Percentiles rank a stretch among this genome's conserved stretches.
Evolutionary conservation across 1,284 basidiomycete genomes (phyloP).

Genomic region (Tilletia walkeri): DNA sequence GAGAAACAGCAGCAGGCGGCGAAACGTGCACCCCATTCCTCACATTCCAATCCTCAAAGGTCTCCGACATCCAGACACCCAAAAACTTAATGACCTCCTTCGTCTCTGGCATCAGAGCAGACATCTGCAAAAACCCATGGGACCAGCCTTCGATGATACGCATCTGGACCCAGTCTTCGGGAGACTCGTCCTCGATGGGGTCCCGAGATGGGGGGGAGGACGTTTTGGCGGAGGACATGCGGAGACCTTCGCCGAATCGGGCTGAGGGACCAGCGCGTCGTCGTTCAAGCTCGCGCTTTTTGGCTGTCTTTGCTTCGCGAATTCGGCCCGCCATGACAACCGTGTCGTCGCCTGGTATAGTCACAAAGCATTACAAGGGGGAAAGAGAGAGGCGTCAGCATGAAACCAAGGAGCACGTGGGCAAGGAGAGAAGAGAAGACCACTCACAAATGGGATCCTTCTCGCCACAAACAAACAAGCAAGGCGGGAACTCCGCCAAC

Average conservation of each 20-base stretch:
- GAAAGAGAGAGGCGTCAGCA: too few species aligned
- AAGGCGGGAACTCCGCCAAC: conserved; percentile 86
- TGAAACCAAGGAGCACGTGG: conserved; percentile 1
- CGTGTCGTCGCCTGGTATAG: conserved; percentile 22
- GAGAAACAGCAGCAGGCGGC: background rate
- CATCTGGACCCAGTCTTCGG: conserved; percentile 93
- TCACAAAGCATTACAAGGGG: too few species aligned
- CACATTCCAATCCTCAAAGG: conserved; percentile 62
- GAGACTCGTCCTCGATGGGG: conserved; percentile 67
- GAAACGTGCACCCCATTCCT: conserved; percentile 24
- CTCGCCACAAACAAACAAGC: conserved; percentile 69
- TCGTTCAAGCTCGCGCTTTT: conserved; percentile 61
- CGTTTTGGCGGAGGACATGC: conserved; percentile 60
- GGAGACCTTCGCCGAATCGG: conserved; percentile 58
- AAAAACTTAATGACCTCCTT: conserved; percentile 77
- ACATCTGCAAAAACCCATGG: conserved; percentile 70
- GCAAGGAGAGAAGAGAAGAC: conserved; percentile 58
- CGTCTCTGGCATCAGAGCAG: conserved; percentile 77
- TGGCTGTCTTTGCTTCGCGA: conserved; percentile 78
- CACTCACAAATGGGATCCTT: conserved; percentile 89
- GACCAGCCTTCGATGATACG: conserved; percentile 58
- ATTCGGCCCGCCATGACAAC: conserved; percentile 90
- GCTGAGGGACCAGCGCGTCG: conserved; percentile 50
- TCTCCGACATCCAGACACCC: conserved; percentile 85
- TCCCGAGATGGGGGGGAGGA: conserved; percentile 41